A percentile compares a stretch with the other conserved stretches of the same genome.
phyloP scores from a whole-genome alignment of 2,329 filamentous ascomycete species.

The Penicillium vulpinum region DNA sequence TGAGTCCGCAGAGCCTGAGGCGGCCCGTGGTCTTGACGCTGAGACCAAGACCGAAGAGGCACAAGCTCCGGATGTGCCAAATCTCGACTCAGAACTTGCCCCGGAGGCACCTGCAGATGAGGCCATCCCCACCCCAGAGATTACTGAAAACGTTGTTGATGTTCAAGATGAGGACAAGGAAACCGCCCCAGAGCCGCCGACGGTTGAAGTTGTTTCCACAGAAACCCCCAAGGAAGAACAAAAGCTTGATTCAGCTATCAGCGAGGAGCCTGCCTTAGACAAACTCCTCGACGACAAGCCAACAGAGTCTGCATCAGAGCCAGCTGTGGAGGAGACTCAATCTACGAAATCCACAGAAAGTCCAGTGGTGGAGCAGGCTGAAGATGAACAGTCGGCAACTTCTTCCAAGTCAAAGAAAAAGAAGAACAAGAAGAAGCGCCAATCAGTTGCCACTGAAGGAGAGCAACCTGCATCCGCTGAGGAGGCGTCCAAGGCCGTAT shows the following conservation, averaged over 20 bases:
- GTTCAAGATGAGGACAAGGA: background rate
- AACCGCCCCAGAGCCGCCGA: background rate
- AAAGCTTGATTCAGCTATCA: background rate
- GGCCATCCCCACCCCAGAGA: background rate
- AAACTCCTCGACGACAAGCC: slow-evolving; percentile 3
- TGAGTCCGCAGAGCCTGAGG: background rate
- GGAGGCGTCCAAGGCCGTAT: background rate
- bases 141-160: background rate
- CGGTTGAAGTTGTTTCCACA: background rate
- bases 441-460: slow-evolving; percentile 11
- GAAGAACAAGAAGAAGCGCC: slow-evolving; percentile 26
- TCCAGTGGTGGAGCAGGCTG: background rate
- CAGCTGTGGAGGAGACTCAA: background rate
- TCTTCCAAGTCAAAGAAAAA: slow-evolving; percentile 20
- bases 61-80: background rate
- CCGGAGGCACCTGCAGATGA: background rate
- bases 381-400: background rate
- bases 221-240: background rate
- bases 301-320: background rate
- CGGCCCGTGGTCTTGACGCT: background rate
- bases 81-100: background rate
- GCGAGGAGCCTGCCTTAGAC: background rate
- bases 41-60: background rate
- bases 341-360: background rate
- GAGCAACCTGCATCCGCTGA: slow-evolving; percentile 3